Evolutionary conservation across 352 stramenopile species (phyloP).

Genomic region (Phytophthora hibernalis): DNA sequence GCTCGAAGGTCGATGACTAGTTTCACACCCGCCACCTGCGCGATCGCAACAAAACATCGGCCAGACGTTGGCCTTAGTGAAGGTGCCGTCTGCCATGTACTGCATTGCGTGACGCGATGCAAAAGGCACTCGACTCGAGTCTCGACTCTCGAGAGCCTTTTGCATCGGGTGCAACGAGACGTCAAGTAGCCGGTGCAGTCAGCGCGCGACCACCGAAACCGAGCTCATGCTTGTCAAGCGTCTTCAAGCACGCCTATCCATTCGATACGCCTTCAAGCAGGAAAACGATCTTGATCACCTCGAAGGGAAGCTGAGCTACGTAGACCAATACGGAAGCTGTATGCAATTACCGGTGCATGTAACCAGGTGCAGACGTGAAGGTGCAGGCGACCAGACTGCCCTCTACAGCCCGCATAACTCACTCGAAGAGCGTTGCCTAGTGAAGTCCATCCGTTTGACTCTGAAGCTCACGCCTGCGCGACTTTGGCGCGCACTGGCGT

Average conservation of each 20-base stretch:
- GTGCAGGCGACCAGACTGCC: neutral
- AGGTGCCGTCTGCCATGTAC: conserved; percentile 21
- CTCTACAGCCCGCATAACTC: conserved; percentile 5
- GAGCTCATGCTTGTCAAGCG: conserved; percentile 6
- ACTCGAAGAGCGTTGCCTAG: conserved; percentile 6
- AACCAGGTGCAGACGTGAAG: neutral
- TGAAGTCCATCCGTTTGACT: conserved; percentile 21
- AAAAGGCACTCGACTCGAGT: no score
- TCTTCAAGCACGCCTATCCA: conserved; percentile 19
- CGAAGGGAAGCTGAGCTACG: no score
- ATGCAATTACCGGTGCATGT: no score
- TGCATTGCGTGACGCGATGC: no score
- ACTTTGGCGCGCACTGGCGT: conserved; percentile 12
- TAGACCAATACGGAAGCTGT: no score
- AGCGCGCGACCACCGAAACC: conserved; percentile 21
- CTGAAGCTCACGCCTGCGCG: neutral
- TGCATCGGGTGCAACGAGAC: conserved; percentile 1
- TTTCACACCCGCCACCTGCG: conserved; percentile 27
- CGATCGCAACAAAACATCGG: conserved; percentile 12
- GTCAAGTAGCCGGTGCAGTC: conserved; percentile 5
- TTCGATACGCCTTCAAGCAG: conserved; percentile 9
- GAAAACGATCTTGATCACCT: neutral
- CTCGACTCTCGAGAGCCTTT: conserved; percentile 1
- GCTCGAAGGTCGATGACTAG: neutral
- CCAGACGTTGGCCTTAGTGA: conserved; percentile 15